These are phyloP conservation scores for Kwoniella bestiolae DNA, from an alignment of 768 basidiomycete genomes.

Conservation along the genomic window DNA sequence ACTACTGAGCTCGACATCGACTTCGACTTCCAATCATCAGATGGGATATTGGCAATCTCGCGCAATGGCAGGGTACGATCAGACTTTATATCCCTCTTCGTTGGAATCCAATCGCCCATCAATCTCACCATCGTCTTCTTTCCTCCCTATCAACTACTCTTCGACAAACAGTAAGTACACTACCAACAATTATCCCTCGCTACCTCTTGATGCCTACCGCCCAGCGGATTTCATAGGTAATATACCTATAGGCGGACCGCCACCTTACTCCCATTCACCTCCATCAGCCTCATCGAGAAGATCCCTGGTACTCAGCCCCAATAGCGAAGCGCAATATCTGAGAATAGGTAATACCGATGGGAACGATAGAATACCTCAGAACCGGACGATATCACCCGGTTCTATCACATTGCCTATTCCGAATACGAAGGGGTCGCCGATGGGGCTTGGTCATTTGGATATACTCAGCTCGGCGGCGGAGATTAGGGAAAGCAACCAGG, in stretches of 20 bases:
- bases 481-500: neutral
- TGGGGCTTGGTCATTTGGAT: neutral
- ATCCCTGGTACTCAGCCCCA: neutral
- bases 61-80: neutral
- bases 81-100: neutral
- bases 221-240: neutral
- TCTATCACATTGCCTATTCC: neutral
- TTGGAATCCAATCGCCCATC: neutral
- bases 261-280: slow-evolving; percentile 25
- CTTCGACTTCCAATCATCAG: neutral
- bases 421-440: neutral
- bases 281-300: neutral
- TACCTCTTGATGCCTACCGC: too few species aligned
- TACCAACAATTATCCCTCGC: neutral
- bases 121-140: slow-evolving; percentile 2
- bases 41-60: neutral
- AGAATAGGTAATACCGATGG: neutral
- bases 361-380: neutral
- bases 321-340: slow-evolving; percentile 9
- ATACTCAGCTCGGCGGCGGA: neutral
- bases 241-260: slow-evolving; percentile 8
- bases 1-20: neutral
- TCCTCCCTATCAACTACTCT: slow-evolving; percentile 2
- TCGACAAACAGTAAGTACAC: too few species aligned
- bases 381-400: neutral